Conservation (phyloP, 805 yeast species). For the Monosporozyma servazzii region DNA sequence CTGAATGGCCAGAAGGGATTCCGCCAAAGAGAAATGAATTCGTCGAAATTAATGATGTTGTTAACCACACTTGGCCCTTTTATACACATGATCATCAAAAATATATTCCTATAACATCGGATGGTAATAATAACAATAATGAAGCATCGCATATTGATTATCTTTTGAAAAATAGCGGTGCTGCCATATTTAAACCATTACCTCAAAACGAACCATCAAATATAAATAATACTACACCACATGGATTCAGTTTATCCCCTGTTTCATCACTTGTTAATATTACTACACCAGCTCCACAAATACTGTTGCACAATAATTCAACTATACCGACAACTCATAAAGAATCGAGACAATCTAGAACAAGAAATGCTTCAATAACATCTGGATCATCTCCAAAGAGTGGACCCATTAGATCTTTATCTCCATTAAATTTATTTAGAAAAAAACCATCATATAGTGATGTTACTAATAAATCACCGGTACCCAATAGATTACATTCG, state of each 20-base stretch:
- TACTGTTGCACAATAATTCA: background rate
- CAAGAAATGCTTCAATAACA: conserved; percentile 5
- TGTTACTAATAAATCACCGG: background rate
- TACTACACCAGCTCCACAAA: background rate
- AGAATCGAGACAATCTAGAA: conserved; percentile 4
- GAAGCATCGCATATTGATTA: background rate
- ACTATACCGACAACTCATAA: background rate
- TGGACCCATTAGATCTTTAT: conserved; percentile 16
- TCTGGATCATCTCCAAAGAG: conserved; percentile 1
- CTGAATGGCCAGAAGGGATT: conserved; percentile 98
- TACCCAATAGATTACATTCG: background rate
- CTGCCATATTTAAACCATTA: conserved; percentile 12
- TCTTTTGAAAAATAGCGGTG: conserved; percentile 11
- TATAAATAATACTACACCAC: background rate
- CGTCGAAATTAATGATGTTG: conserved; percentile 53
- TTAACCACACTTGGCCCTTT: conserved; percentile 88
- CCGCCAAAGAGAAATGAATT: conserved; percentile 76
- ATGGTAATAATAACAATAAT: background rate
- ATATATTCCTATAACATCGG: background rate
- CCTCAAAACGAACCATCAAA: conserved; percentile 1
- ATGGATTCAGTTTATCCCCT: conserved; percentile 4
- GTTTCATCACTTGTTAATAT: background rate
- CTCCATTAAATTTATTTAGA: conserved; percentile 25
- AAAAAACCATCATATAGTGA: conserved; percentile 9
- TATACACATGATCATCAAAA: conserved; percentile 46